A percentile compares a stretch with the other conserved stretches of the same genome.
phyloP scores from a whole-genome alignment of 78 protist genomes.

The Dictyostelium discoideum region DNA sequence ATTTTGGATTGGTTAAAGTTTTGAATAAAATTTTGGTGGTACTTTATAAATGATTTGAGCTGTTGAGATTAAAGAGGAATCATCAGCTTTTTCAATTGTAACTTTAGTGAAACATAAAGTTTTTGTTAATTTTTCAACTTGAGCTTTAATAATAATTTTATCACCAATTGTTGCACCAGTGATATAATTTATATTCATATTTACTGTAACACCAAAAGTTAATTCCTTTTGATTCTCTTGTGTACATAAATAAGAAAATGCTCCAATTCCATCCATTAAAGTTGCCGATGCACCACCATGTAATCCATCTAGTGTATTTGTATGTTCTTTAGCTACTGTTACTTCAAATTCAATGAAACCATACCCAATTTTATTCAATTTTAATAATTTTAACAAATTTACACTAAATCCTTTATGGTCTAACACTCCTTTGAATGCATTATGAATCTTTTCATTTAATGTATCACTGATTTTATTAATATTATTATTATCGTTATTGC shows the following conservation, averaged over 20 bases:
- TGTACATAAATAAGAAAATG: neutral
- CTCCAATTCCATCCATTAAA: neutral
- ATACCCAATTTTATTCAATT: neutral
- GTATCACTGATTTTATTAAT: neutral
- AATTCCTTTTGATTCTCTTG: neutral
- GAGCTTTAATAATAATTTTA: neutral
- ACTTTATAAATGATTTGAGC: neutral
- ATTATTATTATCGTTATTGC: neutral
- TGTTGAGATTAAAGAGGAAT: neutral
- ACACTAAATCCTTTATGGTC: neutral
- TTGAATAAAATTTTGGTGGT: slow-evolving; percentile 5
- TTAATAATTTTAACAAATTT: neutral
- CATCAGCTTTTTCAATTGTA: neutral
- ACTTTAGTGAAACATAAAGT: neutral
- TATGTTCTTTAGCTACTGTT: neutral
- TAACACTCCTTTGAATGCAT: neutral
- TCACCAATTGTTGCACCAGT: neutral
- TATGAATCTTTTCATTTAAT: neutral
- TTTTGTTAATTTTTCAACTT: neutral
- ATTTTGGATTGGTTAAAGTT: slow-evolving; percentile 7
- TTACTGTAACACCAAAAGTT: neutral
- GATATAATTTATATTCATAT: neutral
- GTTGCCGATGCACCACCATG: neutral
- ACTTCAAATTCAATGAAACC: neutral
- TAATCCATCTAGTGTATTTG: neutral